phyloP scores from a whole-genome alignment of 116 monocot species.

The Dioscorea cayenensis region DNA sequence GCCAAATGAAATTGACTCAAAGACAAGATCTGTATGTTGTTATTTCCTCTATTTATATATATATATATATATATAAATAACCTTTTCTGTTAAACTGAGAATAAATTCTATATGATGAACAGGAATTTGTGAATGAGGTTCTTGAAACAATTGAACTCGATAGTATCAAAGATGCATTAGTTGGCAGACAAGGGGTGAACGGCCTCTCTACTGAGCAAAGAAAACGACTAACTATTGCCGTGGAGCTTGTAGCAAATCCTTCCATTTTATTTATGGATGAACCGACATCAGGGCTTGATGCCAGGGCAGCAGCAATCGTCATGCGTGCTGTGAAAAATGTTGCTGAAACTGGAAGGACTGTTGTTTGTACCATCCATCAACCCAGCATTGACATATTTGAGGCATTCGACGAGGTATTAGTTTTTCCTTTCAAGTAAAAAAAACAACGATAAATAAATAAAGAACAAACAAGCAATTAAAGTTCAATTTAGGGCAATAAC shows the following conservation, averaged over 20 bases:
- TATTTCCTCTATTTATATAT: not conserved
- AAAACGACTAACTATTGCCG: constrained; percentile 80
- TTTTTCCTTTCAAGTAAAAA: too few species aligned
- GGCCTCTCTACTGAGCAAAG: constrained; percentile 88
- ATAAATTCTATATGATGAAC: not conserved
- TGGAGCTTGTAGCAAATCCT: constrained; percentile 84
- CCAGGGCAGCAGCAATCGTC: constrained; percentile 76
- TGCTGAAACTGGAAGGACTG: constrained; percentile 49
- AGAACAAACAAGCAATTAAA: too few species aligned
- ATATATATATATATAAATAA: not conserved
- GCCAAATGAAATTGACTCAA: constrained; percentile 43
- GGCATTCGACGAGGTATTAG: constrained; percentile 67
- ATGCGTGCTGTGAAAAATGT: constrained; percentile 62
- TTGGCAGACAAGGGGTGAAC: constrained; percentile 61
- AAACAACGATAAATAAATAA: too few species aligned
- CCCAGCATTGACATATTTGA: constrained; percentile 65
- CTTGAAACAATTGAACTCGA: constrained; percentile 84
- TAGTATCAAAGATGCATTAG: constrained; percentile 63
- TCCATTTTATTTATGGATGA: constrained; percentile 91
- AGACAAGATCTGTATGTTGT: constrained; percentile 44
- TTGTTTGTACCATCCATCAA: constrained; percentile 60
- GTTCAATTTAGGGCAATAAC: too few species aligned
- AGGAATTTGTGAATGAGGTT: constrained; percentile 78
- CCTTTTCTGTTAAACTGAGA: not conserved
- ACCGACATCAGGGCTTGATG: constrained; percentile 86